Evolutionary conservation across 179 eudicot genomes (phyloP), one percentile per base, ranked within the genome.

Genomic region (Spinacia oleracea): DNA sequence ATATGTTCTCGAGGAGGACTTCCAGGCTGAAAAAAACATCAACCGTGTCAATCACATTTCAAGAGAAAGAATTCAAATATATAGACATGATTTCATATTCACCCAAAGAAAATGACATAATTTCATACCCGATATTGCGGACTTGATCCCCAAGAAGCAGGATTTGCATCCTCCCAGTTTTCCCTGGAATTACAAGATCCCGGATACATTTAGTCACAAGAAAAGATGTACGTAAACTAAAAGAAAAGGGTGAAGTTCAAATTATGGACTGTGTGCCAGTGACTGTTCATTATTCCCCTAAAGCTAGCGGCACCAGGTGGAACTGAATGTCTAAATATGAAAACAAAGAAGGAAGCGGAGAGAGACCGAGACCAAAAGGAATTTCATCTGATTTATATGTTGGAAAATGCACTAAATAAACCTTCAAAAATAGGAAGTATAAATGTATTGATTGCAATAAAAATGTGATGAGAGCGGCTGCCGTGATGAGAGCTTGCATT

Each of bases 141-240:
- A 73, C 96, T 94, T 43, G 90, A 78, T 34, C 91, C 98, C 99
- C 99, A 94, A 58, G 99, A 92, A 83, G 88, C 93, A 71, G 99
- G 99, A 85, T 92, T 94, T 58, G 89, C 94, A 45, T 96, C 99
- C 68, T 96, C 99, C 99, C 99, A 92, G 45, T 84, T 85, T 80
- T 96, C 99, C 99, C 98, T 96, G 79, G 6, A 35, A 82, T 58
- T 60, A 25, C 51, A 75, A 29, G 9, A 55, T 45, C 56, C 68
- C 45, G 42, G 48, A 29, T 38, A n/a, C 40, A 46, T 53, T 60
- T 25, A 71, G 8, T 35, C 46, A 45, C 31, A 72, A 74, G 66
- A 73, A 35, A 58, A 6, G 6, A 59, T 43, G 15, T 2, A 11
- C 18, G 14, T 11, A 15, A 64, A 38, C n/a, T 55, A 14, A 34